These are phyloP conservation scores for Panaeolus cyanescens DNA, from an alignment of 768 basidiomycete genomes.

Conservation along the genomic window DNA sequence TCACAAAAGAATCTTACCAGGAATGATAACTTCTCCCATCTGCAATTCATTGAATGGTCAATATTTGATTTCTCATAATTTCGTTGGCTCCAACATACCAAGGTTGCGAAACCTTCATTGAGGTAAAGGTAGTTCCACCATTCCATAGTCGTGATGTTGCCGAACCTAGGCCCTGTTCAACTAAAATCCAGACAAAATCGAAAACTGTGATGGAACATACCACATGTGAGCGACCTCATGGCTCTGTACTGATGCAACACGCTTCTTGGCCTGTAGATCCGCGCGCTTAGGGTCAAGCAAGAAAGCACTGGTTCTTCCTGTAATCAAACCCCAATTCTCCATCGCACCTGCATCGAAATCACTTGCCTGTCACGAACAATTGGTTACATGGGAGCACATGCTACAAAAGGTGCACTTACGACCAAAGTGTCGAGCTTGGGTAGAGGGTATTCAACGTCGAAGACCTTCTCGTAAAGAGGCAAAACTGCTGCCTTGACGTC, in stretches of 20 bases:
- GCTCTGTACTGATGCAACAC: conserved; percentile 74
- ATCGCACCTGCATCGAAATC: conserved; percentile 93
- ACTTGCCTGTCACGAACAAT: conserved; percentile 45
- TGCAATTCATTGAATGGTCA: conserved; percentile 23
- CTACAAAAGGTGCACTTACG: conserved; percentile 36
- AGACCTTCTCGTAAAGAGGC: conserved; percentile 90
- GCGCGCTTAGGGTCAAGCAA: conserved; percentile 77
- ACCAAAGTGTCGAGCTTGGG: conserved; percentile 95
- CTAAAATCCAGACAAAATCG: not conserved
- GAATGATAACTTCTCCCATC: conserved; percentile 89
- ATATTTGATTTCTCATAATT: not conserved
- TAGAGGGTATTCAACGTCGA: conserved; percentile 89
- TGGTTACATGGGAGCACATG: not conserved
- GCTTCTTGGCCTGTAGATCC: conserved; percentile 74
- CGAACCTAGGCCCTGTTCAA: conserved; percentile 59
- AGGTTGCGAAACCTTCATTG: conserved; percentile 87
- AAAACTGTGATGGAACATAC: conserved; percentile 31
- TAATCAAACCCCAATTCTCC: conserved; percentile 97
- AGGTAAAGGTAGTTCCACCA: conserved; percentile 90
- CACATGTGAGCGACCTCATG: conserved; percentile 91
- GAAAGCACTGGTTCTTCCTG: conserved; percentile 81
- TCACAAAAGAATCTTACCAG: conserved; percentile 50
- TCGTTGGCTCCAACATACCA: conserved; percentile 48
- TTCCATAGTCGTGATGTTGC: conserved; percentile 91
- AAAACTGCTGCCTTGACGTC: conserved; percentile 83